These are phyloP conservation scores for Alnus glutinosa DNA, from an alignment of 306 rosid species.

Conservation along the genomic window DNA sequence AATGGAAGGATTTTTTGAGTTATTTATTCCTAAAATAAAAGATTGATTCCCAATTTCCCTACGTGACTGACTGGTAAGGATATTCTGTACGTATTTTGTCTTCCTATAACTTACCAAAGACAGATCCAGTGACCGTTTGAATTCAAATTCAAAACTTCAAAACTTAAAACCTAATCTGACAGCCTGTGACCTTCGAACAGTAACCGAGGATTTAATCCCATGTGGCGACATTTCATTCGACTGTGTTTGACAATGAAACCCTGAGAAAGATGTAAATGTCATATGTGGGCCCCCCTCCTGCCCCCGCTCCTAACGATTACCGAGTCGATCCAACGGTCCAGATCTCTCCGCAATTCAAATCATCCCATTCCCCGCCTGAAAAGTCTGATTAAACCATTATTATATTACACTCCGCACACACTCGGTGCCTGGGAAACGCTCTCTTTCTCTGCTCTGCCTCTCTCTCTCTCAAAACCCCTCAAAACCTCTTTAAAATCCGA, in stretches of 20 bases:
- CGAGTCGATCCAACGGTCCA: constrained; percentile 52
- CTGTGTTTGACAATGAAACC: not conserved
- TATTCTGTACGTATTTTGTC: not conserved
- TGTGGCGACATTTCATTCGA: constrained; percentile 4
- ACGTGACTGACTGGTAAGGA: constrained; percentile 28
- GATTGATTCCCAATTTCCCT: constrained; percentile 7
- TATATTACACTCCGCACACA: constrained; percentile 27
- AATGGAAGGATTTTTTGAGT: too few relatives aligned
- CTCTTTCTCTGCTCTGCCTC: not conserved
- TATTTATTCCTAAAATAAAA: not conserved
- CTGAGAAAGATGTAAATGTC: not conserved
- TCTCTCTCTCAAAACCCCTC: not conserved
- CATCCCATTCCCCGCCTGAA: constrained; percentile 60
- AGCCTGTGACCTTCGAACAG: constrained; percentile 21
- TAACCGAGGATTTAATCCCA: constrained; percentile 26
- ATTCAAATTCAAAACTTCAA: constrained; percentile 63
- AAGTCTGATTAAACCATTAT: constrained; percentile 34
- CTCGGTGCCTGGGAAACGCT: not conserved
- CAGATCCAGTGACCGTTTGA: constrained; percentile 72
- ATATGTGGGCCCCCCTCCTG: constrained; percentile 45
- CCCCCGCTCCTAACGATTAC: constrained; percentile 64
- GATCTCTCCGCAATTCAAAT: constrained; percentile 60
- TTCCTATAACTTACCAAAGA: constrained; percentile 17
- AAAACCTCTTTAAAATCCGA: constrained; percentile 10
- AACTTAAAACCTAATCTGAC: constrained; percentile 23